Percentiles rank a stretch among this genome's conserved stretches.
phyloP scores from a whole-genome alignment of 805 yeast species.

The Candida pseudofarinosa region DNA sequence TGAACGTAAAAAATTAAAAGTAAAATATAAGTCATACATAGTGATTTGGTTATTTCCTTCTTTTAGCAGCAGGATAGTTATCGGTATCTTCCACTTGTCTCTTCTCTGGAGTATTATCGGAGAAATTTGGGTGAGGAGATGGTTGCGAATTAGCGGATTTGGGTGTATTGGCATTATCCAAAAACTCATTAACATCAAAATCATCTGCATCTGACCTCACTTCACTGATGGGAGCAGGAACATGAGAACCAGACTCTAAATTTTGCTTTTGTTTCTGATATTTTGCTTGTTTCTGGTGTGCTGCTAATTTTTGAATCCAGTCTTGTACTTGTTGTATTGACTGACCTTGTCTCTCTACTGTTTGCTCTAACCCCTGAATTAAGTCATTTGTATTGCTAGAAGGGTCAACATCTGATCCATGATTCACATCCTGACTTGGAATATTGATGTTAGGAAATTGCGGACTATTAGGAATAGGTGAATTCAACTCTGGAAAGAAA shows the following conservation, averaged over 20 bases:
- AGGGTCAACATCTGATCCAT: conserved; percentile 3
- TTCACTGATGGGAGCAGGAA: not conserved
- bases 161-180: conserved; percentile 11
- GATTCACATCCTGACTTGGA: conserved; percentile 4
- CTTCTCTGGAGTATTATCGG: conserved; percentile 8
- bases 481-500: conserved; percentile 29
- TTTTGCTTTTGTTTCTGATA: conserved; percentile 13
- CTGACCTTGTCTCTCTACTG: conserved; percentile 45
- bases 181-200: conserved; percentile 32
- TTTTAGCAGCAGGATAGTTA: conserved; percentile 5
- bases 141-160: conserved; percentile 2
- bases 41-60: not conserved
- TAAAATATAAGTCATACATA: not conserved
- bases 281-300: conserved; percentile 19
- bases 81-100: conserved; percentile 13
- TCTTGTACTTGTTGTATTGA: conserved; percentile 54
- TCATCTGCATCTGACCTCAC: conserved; percentile 15
- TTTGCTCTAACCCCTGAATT: conserved; percentile 42
- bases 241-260: not conserved
- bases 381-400: conserved; percentile 11
- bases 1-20: not conserved
- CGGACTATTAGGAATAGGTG: conserved; percentile 6
- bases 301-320: conserved; percentile 43
- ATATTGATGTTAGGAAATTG: conserved; percentile 1
- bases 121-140: conserved; percentile 5